Evolutionary conservation across 2,329 filamentous ascomycete genomes (phyloP).

Genomic region (Colletotrichum lindemuthianum): DNA sequence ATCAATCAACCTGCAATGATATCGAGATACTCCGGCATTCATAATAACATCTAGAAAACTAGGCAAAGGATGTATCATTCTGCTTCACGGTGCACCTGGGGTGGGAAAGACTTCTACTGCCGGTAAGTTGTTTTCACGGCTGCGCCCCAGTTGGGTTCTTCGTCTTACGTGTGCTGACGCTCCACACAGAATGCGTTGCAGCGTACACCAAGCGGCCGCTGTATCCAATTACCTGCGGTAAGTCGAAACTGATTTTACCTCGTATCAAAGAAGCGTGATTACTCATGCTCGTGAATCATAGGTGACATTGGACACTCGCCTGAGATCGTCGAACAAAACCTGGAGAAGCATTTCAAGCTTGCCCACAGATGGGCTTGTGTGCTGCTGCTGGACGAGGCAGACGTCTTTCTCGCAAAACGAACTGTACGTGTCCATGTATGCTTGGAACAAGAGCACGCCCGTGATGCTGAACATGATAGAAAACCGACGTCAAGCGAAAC

Average conservation of each 20-base stretch:
- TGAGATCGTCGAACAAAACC: conserved; percentile 38
- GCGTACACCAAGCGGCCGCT: conserved; percentile 40
- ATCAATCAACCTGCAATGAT: not conserved
- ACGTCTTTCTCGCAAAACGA: conserved; percentile 38
- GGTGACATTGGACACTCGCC: conserved; percentile 24
- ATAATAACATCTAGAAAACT: not conserved
- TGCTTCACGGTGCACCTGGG: conserved; percentile 26
- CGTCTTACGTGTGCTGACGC: not conserved
- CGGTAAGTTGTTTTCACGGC: not conserved
- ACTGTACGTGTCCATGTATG: not conserved
- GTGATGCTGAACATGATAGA: not conserved
- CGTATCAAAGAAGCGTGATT: too few species aligned
- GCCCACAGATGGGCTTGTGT: conserved; percentile 42
- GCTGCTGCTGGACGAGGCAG: conserved; percentile 43
- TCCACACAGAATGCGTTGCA: conserved; percentile 36
- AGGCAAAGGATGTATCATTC: conserved; percentile 22
- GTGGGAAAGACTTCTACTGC: conserved; percentile 21
- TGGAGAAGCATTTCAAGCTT: conserved; percentile 28
- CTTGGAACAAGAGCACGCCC: not conserved
- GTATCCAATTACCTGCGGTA: conserved; percentile 39
- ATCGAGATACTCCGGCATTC: not conserved
- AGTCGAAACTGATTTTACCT: not conserved
- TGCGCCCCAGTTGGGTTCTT: not conserved
- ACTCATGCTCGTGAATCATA: not conserved
- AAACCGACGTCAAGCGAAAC: conserved; percentile 15